These are phyloP conservation scores for Ogataea nonfermentans DNA, from an alignment of 805 yeast species.

Conservation along the genomic window DNA sequence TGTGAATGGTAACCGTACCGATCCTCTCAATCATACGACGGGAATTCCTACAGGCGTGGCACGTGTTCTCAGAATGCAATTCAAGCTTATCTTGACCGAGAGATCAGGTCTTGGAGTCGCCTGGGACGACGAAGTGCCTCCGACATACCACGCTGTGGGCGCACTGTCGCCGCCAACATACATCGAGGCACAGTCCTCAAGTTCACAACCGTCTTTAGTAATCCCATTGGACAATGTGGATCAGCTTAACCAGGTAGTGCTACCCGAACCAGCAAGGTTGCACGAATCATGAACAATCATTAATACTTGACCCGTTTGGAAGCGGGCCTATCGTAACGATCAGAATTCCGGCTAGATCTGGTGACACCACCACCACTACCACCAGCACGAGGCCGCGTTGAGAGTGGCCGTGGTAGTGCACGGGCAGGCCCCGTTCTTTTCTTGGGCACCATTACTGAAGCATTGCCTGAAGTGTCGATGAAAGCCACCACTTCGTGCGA, in stretches of 20 bases:
- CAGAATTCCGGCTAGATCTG: not conserved
- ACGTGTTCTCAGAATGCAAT: conserved; percentile 91
- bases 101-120: conserved; percentile 94
- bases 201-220: conserved; percentile 22
- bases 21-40: conserved; percentile 34
- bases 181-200: conserved; percentile 33
- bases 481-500: conserved; percentile 17
- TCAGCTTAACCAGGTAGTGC: conserved; percentile 15
- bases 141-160: conserved; percentile 82
- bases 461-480: conserved; percentile 21
- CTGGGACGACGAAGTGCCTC: conserved; percentile 99
- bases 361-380: conserved; percentile 1
- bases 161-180: conserved; percentile 88
- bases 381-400: conserved; percentile 1
- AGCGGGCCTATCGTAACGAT: conserved; percentile 5
- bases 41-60: conserved; percentile 95
- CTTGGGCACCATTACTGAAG: conserved; percentile 15
- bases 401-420: conserved; percentile 1
- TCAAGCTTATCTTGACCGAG: conserved; percentile 78
- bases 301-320: conserved; percentile 7
- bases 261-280: conserved; percentile 16
- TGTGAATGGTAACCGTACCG: conserved; percentile 27
- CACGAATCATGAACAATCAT: conserved; percentile 5
- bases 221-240: conserved; percentile 20
- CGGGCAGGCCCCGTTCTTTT: conserved; percentile 6